Conservation (phyloP, 495 filamentous ascomycete species). For the Penicillium malachiteum region DNA sequence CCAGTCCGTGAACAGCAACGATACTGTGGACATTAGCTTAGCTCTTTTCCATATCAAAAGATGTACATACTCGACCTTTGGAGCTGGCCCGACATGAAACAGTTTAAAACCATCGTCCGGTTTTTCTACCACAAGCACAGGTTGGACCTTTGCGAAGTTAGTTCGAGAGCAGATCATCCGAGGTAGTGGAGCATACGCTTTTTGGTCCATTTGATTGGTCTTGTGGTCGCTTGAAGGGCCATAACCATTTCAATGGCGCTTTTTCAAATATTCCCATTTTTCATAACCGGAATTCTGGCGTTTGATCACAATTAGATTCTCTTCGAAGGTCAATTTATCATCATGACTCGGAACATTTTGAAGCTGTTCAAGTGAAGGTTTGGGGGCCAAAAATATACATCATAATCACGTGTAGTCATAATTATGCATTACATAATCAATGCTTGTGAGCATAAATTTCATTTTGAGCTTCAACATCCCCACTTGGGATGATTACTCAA, state of each 20-base stretch:
- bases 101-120: constrained; percentile 8
- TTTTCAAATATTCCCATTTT: neutral
- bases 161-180: neutral
- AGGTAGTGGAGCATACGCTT: neutral
- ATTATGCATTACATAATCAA: neutral
- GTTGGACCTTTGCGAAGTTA: neutral
- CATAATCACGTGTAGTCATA: neutral
- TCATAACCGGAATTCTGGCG: too few species aligned
- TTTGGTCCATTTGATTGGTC: neutral
- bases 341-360: too few species aligned
- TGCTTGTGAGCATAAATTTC: constrained; percentile 2
- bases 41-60: neutral
- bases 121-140: neutral
- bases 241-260: neutral
- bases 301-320: neutral
- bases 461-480: neutral
- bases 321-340: neutral
- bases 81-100: neutral
- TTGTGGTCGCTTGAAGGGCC: neutral
- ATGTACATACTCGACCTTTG: constrained; percentile 5
- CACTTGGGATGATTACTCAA: neutral
- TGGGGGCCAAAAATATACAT: neutral
- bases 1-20: constrained; percentile 30
- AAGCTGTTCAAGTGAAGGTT: neutral
- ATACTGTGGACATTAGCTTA: constrained; percentile 10